Base-by-base conservation (phyloP, 371 early-diverging fungal genomes). In the Lichtheimia hyalospora region DNA sequence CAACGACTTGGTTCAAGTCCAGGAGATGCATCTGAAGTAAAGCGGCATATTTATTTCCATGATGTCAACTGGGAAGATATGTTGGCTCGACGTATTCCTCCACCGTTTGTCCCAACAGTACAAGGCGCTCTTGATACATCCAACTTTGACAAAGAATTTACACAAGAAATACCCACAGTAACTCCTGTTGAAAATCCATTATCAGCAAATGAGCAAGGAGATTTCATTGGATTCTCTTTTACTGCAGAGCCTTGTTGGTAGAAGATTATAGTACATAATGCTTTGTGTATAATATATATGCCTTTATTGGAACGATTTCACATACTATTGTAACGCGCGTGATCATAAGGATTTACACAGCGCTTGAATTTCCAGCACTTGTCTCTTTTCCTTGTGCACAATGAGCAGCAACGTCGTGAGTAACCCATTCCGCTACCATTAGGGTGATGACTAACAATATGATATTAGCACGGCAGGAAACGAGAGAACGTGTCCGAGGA, bases 101-200 rank as follows among this genome's bases (percentile, higher is more conserved):
- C 97, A 24, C 95, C 95, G 3, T 99, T 92, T 78, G 86, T 83
- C 49, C 99, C 99, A 43, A 85, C 79, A 21, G 85, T 93, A 58
- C 74, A 78, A 16, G 84, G 87, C 14, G 86, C 89, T 21, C 84
- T 88, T 18, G 98, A 98, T 73, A 89, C 91, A 2, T 94, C 96
- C 53, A 96, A 96, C 86, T 98, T 98, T 88, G 98, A 93, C 61
- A 85, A 86, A 27, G 96, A 96, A 77, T 96, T 98, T 58, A 97
- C 96, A 7, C 74, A 83, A 23, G 96, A 98, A 77, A 70, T 75
- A 49, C 95, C 96, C 5, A 89, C 89, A 0, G 67, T 97, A 40
- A 96, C 98, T 15, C 96, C 97, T 0, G 74, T 96, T 41, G 86
- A 90, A 23, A 84, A 90, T 54, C 84, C 85, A 50, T 71, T 97